Base-by-base conservation (phyloP, 2,329 filamentous ascomycete species). In the Pseudogymnoascus sp. region DNA sequence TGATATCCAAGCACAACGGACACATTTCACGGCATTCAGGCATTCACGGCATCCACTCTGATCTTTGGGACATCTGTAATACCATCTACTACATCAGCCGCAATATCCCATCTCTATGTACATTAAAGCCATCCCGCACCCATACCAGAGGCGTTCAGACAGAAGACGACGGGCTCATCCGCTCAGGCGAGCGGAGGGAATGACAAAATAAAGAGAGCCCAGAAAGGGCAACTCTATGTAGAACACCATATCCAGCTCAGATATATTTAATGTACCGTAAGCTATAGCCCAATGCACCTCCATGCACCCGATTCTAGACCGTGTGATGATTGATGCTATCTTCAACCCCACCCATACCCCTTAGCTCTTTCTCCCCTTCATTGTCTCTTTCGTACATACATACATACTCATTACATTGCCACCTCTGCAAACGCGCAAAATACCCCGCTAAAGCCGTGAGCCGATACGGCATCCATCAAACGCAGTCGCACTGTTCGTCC, bases 321-420 rank as follows among this genome's bases (percentile, higher is more conserved):
- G 14, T 31, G 24, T 16, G 14, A 16, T 53, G 14, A 53, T 53
- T 31, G 24, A 53, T 53, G 43, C 43, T 53, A 53, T 53, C 24
- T 53, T 24, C 24, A 53, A 4, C 24, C n/a, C 24, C 24, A n/a
- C 24, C 12, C 5, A 8, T 6, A 5, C 7, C 10, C 22, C 22
- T 5, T 50, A 16, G 24, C 43, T 50, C 33, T 63, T 62, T 40
- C 62, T 59, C 33, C 60, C 61, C 43, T 28, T 61, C 53, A 50
- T 22, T 62, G 19, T 62, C 59, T 31, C 12, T 62, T 33, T 38
- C 41, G 22, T 62, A 62, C 33, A 33, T 41, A 62, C 41, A 61
- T 38, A 63, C 43, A 61, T 38, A 43, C 60, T 50, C 40, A 31
- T 43, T 43, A 62, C 31, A 62, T 38, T 16, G 14, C 33, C 43